Percentiles rank a stretch among this genome's conserved stretches.
phyloP scores from a whole-genome alignment of 1,139 yeast species.

The Kluyveromyces marxianus region DNA sequence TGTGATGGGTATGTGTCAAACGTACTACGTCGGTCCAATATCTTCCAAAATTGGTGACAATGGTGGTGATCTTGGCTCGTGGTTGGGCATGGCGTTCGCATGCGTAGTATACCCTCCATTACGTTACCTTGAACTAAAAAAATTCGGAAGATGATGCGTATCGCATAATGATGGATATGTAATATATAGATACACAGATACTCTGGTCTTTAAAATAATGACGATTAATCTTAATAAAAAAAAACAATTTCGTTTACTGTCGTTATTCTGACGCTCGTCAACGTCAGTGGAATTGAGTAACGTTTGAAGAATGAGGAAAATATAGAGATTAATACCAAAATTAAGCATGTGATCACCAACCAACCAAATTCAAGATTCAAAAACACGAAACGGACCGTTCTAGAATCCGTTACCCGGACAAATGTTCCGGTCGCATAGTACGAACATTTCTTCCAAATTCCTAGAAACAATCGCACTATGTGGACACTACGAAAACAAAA shows the following conservation, averaged over 20 bases:
- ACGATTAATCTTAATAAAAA: too few relatives aligned
- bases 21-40: constrained; percentile 67
- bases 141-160: constrained; percentile 34
- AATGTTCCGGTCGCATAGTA: too few relatives aligned
- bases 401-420: too few relatives aligned
- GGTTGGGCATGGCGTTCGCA: constrained; percentile 69
- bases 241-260: too few relatives aligned
- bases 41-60: constrained; percentile 48
- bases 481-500: too few relatives aligned
- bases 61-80: constrained; percentile 79
- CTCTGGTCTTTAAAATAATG: too few relatives aligned
- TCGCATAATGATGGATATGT: neutral
- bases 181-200: neutral
- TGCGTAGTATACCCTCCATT: constrained; percentile 55
- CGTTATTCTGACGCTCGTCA: neutral
- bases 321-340: neutral
- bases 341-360: constrained; percentile 14
- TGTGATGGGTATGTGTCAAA: constrained; percentile 76
- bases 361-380: constrained; percentile 11
- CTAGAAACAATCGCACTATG: too few relatives aligned
- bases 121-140: constrained; percentile 56
- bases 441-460: too few relatives aligned
- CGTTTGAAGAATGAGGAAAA: too few relatives aligned
- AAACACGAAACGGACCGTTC: too few relatives aligned
- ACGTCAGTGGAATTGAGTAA: neutral